Percentiles rank a stretch among this genome's conserved stretches.
Evolutionary conservation across 2,329 filamentous ascomycete species (phyloP).

Genomic region (Venturiaceae sp.): DNA sequence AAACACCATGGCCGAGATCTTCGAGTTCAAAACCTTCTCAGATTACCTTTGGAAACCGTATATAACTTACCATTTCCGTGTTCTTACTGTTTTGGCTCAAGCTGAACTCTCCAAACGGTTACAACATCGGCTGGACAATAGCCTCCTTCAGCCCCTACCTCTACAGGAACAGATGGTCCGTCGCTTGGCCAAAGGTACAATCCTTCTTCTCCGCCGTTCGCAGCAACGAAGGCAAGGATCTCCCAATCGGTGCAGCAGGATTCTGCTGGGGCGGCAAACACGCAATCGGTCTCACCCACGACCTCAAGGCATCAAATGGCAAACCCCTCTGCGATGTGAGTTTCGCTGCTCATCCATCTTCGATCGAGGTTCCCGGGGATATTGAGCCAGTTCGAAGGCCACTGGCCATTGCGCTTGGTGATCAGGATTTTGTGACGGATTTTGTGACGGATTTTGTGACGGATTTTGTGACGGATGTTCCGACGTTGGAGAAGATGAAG

Average conservation of each 20-base stretch:
- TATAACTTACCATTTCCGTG: not conserved
- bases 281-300: constrained; percentile 36
- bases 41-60: not conserved
- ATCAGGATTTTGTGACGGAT: constrained; percentile 26
- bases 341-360: constrained; percentile 45
- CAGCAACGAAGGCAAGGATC: constrained; percentile 11
- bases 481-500: not conserved
- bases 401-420: constrained; percentile 37
- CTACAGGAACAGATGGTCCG: not conserved
- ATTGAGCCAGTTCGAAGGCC: constrained; percentile 35
- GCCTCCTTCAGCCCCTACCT: not conserved
- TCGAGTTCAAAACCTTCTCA: not conserved
- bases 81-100: not conserved
- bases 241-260: constrained; percentile 41
- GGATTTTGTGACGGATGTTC: constrained; percentile 22
- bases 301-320: constrained; percentile 12
- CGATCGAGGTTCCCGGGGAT: constrained; percentile 38
- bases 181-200: constrained; percentile 1
- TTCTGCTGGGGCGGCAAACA: constrained; percentile 58
- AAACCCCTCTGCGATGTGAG: constrained; percentile 37
- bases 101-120: not conserved
- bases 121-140: not conserved
- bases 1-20: not conserved
- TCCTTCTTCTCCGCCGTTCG: constrained; percentile 4
- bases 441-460: too few relatives aligned